A percentile compares a stretch with the other conserved stretches of the same genome.
These are phyloP conservation scores for Leishmania gerbilli DNA, from an alignment of 208 protist species.

Conservation along the genomic window DNA sequence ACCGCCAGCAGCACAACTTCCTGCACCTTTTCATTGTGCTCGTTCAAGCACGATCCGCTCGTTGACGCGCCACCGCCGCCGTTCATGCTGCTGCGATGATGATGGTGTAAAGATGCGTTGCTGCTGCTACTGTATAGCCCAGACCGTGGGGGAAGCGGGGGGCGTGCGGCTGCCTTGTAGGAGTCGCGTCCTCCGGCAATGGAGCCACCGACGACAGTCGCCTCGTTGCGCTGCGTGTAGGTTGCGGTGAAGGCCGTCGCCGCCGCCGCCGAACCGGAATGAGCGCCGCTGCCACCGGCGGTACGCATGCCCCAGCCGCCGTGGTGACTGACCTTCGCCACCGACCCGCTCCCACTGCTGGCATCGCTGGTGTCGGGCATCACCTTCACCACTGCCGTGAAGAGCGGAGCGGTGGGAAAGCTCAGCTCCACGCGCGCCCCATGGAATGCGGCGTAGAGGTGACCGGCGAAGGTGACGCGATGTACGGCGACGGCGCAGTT, in stretches of 20 bases:
- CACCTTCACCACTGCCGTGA: slow-evolving; percentile 63
- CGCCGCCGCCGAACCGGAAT: neutral
- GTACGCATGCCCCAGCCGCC: neutral
- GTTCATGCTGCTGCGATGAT: neutral
- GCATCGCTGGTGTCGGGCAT: slow-evolving; percentile 9
- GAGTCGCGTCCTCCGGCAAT: neutral
- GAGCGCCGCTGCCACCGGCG: neutral
- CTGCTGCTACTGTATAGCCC: slow-evolving; percentile 3
- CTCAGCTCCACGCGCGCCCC: slow-evolving; percentile 59
- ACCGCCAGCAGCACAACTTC: slow-evolving; percentile 74
- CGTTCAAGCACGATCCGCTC: slow-evolving; percentile 26
- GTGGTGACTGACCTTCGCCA: neutral
- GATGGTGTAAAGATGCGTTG: neutral
- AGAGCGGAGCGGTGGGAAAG: slow-evolving; percentile 66
- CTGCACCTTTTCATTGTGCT: slow-evolving; percentile 70
- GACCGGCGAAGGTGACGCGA: slow-evolving; percentile 57
- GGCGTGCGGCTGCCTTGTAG: neutral
- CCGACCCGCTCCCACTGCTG: slow-evolving; percentile 1
- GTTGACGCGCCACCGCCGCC: slow-evolving; percentile 1
- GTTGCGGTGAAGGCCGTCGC: slow-evolving; percentile 22
- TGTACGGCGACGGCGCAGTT: slow-evolving; percentile 53
- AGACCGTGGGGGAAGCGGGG: slow-evolving; percentile 5
- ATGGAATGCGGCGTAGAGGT: slow-evolving; percentile 60
- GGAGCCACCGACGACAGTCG: neutral
- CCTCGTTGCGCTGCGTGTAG: slow-evolving; percentile 28